Conservation (phyloP, 2,329 filamentous ascomycete genomes). For the Calonectria crousiana region DNA sequence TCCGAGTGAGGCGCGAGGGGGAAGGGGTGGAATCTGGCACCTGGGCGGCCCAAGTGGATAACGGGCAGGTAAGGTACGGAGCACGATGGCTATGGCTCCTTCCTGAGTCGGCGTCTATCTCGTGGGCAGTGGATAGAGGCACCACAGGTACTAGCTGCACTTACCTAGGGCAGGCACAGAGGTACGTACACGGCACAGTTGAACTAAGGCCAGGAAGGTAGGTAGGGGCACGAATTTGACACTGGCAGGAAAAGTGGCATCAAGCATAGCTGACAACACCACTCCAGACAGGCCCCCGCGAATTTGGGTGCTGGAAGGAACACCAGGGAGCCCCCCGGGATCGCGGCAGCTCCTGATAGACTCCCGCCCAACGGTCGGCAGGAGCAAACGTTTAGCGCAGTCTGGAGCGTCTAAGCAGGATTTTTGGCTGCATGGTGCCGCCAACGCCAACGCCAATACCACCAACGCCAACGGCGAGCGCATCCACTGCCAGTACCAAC, state of each 20-base stretch:
- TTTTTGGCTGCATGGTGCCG: not conserved
- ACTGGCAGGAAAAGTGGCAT: conserved; percentile 20
- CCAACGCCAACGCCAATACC: not conserved
- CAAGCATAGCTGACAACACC: not conserved
- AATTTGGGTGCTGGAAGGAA: not conserved
- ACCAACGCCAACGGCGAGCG: not conserved
- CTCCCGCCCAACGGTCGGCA: conserved; percentile 23
- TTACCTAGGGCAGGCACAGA: conserved; percentile 9
- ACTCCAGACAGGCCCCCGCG: not conserved
- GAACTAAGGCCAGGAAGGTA: conserved; percentile 11
- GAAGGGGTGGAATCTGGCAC: conserved; percentile 10
- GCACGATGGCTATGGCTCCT: not conserved
- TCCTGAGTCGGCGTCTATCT: conserved; percentile 4
- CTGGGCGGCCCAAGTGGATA: conserved; percentile 13
- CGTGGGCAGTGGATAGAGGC: conserved; percentile 9
- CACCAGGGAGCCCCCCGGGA: not conserved
- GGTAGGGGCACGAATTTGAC: conserved; percentile 1
- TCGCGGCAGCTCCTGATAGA: conserved; percentile 16
- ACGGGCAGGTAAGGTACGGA: conserved; percentile 3
- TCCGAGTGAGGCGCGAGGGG: conserved; percentile 1
- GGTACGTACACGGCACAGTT: conserved; percentile 14
- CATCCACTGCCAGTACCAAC: not conserved
- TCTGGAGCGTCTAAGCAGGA: conserved; percentile 6
- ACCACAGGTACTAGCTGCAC: not conserved
- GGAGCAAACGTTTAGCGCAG: conserved; percentile 19